Percentiles rank a stretch among this genome's conserved stretches.
Evolutionary conservation across 495 filamentous ascomycete species (phyloP).

Genomic region (Trypethelium eluteriae): DNA sequence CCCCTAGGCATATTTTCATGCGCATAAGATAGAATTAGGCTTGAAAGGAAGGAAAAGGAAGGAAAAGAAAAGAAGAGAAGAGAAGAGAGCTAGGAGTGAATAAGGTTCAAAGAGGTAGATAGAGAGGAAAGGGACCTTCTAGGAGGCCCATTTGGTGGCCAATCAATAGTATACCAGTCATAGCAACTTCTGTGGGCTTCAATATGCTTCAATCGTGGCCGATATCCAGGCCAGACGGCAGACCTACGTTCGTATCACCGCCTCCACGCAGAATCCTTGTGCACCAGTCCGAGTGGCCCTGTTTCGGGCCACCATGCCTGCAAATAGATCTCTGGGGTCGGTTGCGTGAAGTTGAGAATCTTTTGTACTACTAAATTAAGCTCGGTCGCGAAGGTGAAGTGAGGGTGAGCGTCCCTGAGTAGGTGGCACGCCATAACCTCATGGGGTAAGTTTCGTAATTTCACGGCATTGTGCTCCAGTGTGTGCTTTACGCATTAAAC

Average conservation of each 20-base stretch:
- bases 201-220: not conserved
- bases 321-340: slow-evolving; percentile 6
- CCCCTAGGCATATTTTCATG: not conserved
- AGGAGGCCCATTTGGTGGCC: not conserved
- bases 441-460: too few relatives aligned
- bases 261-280: slow-evolving; percentile 1
- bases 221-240: not conserved
- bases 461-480: too few relatives aligned
- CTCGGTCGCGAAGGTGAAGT: not conserved
- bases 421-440: not conserved
- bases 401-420: not conserved
- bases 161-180: not conserved
- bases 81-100: slow-evolving; percentile 1
- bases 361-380: not conserved
- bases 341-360: slow-evolving; percentile 1
- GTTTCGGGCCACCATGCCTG: not conserved
- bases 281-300: not conserved
- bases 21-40: not conserved
- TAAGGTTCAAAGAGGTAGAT: not conserved
- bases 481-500: too few relatives aligned
- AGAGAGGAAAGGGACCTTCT: not conserved
- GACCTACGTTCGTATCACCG: slow-evolving; percentile 2
- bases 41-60: not conserved
- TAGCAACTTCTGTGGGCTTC: not conserved
- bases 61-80: not conserved